phyloP scores from a whole-genome alignment of 2,329 filamentous ascomycete species.

The Fusarium veterinarium region DNA sequence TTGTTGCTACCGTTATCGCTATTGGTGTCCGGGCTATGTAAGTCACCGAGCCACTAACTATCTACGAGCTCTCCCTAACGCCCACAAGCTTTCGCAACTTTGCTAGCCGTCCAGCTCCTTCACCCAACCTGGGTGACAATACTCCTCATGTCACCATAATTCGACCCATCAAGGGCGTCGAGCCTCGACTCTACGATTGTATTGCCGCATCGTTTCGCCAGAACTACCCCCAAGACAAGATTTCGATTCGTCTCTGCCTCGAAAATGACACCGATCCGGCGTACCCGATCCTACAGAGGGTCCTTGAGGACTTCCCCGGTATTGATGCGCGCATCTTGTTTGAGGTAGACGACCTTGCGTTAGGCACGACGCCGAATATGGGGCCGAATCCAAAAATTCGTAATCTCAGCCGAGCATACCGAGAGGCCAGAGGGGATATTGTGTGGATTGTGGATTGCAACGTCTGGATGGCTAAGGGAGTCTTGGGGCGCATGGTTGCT shows the following conservation, averaged over 20 bases:
- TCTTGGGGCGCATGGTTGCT: constrained; percentile 89
- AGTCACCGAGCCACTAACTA: constrained; percentile 26
- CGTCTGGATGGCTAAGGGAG: constrained; percentile 86
- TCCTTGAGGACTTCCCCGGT: constrained; percentile 78
- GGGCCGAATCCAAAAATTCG: constrained; percentile 99
- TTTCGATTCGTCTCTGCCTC: constrained; percentile 87
- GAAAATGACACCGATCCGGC: constrained; percentile 80
- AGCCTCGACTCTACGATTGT: constrained; percentile 91
- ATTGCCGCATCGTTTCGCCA: constrained; percentile 87
- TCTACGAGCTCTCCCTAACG: constrained; percentile 1
- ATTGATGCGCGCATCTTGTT: constrained; percentile 80
- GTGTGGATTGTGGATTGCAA: constrained; percentile 98
- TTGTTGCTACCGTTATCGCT: constrained; percentile 64
- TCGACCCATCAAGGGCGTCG: constrained; percentile 91
- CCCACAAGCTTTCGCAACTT: constrained; percentile 62
- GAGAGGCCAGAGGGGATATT: constrained; percentile 87
- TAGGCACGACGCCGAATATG: constrained; percentile 70
- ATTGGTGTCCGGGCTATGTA: constrained; percentile 70
- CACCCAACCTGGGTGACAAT: constrained; percentile 60
- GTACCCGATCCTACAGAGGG: constrained; percentile 75
- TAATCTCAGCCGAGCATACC: constrained; percentile 93
- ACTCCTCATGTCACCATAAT: constrained; percentile 90
- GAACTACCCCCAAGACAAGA: constrained; percentile 78
- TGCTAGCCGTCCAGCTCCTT: constrained; percentile 60
- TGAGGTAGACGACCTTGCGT: constrained; percentile 81